Conservation (phyloP, 305 asterid genomes). For the Fraxinus dipetala region DNA sequence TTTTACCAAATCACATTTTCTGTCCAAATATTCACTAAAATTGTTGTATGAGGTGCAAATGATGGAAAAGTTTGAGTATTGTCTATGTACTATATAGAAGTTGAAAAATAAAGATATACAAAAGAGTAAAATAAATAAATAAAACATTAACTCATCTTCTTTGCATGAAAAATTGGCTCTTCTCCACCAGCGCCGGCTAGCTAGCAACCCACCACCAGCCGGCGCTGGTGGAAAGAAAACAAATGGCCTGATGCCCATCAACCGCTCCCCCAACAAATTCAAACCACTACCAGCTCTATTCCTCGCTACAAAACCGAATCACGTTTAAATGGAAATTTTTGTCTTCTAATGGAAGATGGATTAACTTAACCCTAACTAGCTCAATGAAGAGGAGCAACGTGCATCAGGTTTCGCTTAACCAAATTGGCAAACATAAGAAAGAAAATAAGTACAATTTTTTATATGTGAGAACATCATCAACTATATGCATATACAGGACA, state of each 20-base stretch:
- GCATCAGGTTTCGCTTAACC: not conserved
- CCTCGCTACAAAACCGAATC: not conserved
- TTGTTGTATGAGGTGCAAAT: not conserved
- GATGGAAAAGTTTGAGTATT: not conserved
- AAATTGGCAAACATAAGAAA: not conserved
- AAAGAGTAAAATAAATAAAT: not conserved
- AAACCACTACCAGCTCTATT: not conserved
- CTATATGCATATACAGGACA: not conserved
- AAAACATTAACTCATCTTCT: not conserved
- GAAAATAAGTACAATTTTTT: not conserved
- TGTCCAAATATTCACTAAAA: not conserved
- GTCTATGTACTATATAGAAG: not conserved
- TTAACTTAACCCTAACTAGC: not conserved
- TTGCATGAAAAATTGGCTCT: not conserved
- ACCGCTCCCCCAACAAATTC: not conserved
- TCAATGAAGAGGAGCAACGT: not conserved
- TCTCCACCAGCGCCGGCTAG: not conserved
- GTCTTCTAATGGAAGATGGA: not conserved
- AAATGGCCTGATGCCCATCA: not conserved
- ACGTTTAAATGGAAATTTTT: not conserved
- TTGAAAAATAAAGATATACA: not conserved
- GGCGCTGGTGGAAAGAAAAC: not conserved
- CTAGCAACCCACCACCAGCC: not conserved
- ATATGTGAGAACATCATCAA: not conserved
- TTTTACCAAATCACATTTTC: not conserved